These are phyloP conservation scores for Penicillium sp. DNA, from an alignment of 2,329 filamentous ascomycete species.

Conservation along the genomic window DNA sequence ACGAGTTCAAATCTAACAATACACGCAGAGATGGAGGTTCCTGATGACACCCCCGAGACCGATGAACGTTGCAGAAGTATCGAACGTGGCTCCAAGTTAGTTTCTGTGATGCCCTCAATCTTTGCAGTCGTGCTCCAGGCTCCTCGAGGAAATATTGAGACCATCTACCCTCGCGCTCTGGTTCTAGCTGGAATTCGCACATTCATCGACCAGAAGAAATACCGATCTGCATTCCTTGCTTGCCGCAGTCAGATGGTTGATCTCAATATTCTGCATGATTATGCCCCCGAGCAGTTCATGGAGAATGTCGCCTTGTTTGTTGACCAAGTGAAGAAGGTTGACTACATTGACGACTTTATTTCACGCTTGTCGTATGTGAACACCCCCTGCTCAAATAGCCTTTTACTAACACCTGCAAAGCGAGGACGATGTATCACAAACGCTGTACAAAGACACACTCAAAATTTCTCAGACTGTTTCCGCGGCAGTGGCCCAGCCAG, in stretches of 20 bases:
- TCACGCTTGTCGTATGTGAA: slow-evolving; percentile 72
- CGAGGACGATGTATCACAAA: slow-evolving; percentile 89
- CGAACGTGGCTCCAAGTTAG: slow-evolving; percentile 81
- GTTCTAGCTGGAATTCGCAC: slow-evolving; percentile 86
- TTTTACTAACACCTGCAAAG: slow-evolving; percentile 41
- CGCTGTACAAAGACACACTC: slow-evolving; percentile 88
- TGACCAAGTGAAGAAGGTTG: slow-evolving; percentile 77
- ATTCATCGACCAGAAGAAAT: slow-evolving; percentile 78
- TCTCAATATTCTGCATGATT: slow-evolving; percentile 96
- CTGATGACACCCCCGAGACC: slow-evolving; percentile 82
- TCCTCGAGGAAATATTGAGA: slow-evolving; percentile 94
- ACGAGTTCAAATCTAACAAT: slow-evolving; percentile 18
- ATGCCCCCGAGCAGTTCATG: slow-evolving; percentile 85
- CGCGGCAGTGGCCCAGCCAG: slow-evolving; percentile 25
- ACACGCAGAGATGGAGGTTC: slow-evolving; percentile 71
- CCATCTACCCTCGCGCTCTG: slow-evolving; percentile 88
- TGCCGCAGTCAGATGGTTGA: slow-evolving; percentile 94
- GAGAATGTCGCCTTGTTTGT: slow-evolving; percentile 74
- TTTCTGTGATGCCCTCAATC: slow-evolving; percentile 85
- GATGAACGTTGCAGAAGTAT: slow-evolving; percentile 92
- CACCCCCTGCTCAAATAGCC: not conserved
- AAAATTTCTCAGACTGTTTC: slow-evolving; percentile 43
- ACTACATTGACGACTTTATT: slow-evolving; percentile 87
- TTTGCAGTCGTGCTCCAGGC: slow-evolving; percentile 90
- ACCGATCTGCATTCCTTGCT: slow-evolving; percentile 78